Evolutionary conservation across 2,329 filamentous ascomycete species (phyloP).

Genomic region (Rasamsonia emersonii): DNA sequence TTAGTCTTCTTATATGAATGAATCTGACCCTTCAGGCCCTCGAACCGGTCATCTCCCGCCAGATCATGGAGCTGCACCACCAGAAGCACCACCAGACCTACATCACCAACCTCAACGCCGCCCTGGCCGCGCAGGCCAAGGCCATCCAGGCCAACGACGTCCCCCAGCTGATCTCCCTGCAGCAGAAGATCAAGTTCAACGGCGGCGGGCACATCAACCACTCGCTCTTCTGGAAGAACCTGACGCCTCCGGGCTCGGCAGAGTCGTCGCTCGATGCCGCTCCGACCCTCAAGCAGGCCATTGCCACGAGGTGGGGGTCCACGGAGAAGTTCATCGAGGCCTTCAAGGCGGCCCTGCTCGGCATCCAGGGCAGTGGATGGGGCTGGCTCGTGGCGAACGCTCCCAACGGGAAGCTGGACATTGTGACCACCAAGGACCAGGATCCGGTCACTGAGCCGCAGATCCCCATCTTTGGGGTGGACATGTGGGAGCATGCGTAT

Average conservation of each 20-base stretch:
- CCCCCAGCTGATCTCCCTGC: slow-evolving; percentile 57
- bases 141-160: slow-evolving; percentile 52
- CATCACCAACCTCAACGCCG: slow-evolving; percentile 77
- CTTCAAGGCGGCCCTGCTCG: slow-evolving; percentile 58
- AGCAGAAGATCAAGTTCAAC: slow-evolving; percentile 72
- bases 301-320: slow-evolving; percentile 60
- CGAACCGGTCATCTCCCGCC: slow-evolving; percentile 67
- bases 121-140: slow-evolving; percentile 55
- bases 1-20: not conserved
- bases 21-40: slow-evolving; percentile 49
- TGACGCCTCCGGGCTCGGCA: slow-evolving; percentile 52
- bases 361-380: slow-evolving; percentile 78
- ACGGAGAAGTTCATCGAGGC: slow-evolving; percentile 56
- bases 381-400: slow-evolving; percentile 70
- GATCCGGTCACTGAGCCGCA: slow-evolving; percentile 70
- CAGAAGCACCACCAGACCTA: slow-evolving; percentile 90
- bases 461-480: slow-evolving; percentile 69
- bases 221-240: slow-evolving; percentile 83
- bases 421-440: slow-evolving; percentile 79
- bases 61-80: slow-evolving; percentile 95
- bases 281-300: slow-evolving; percentile 52
- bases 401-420: slow-evolving; percentile 52
- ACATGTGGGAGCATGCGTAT: slow-evolving; percentile 94
- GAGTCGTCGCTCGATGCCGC: slow-evolving; percentile 48
- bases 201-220: slow-evolving; percentile 92